Conservation (phyloP, 1,139 yeast genomes). For the Suhomyces panamericanus region DNA sequence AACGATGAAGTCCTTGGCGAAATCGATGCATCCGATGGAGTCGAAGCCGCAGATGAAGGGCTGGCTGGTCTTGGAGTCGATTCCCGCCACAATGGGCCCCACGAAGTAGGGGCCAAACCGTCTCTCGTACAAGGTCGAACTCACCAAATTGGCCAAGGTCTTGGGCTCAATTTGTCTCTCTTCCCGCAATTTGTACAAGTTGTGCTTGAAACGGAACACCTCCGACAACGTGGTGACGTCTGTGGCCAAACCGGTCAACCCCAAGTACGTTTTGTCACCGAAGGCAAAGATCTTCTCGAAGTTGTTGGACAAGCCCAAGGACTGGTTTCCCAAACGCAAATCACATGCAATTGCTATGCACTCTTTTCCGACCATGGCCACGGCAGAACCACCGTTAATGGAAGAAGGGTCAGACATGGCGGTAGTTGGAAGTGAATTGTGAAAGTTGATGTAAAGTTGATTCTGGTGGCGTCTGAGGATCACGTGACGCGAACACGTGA, state of each 20-base stretch:
- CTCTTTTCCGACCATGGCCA: conserved; percentile 98
- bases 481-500: background rate
- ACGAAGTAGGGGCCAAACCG: conserved; percentile 97
- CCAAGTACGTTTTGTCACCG: conserved; percentile 79
- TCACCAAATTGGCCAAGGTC: conserved; percentile 89
- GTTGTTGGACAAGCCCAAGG: conserved; percentile 86
- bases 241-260: conserved; percentile 92
- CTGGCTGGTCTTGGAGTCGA: conserved; percentile 72
- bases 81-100: conserved; percentile 96
- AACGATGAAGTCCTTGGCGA: conserved; percentile 93
- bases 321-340: conserved; percentile 89
- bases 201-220: conserved; percentile 78
- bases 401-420: conserved; percentile 52
- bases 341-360: conserved; percentile 98
- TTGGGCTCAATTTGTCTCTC: conserved; percentile 91
- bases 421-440: background rate
- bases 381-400: conserved; percentile 83
- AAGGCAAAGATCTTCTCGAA: conserved; percentile 89
- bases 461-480: conserved; percentile 3
- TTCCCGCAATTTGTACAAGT: conserved; percentile 86
- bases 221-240: conserved; percentile 88
- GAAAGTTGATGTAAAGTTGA: background rate
- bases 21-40: conserved; percentile 94
- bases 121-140: conserved; percentile 84
- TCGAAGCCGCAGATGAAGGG: conserved; percentile 97